Percentiles rank a stretch among this genome's conserved stretches.
phyloP scores from a whole-genome alignment of 2,329 filamentous ascomycete species.

The Aureobasidium uvarum region DNA sequence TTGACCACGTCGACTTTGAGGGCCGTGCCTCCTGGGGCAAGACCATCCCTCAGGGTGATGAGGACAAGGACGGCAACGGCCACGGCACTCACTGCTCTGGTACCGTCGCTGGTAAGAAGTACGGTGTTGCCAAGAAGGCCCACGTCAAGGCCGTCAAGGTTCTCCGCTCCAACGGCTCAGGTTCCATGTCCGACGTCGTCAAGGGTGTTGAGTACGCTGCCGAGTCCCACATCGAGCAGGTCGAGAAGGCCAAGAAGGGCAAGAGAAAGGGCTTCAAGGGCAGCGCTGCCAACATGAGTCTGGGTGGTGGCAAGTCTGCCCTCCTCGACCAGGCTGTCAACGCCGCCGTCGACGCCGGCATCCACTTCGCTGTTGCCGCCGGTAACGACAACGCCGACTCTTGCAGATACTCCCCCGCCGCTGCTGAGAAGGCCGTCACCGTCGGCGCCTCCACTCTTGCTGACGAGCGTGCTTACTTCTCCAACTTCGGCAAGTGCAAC shows the following conservation, averaged over 20 bases:
- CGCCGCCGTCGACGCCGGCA: constrained; percentile 83
- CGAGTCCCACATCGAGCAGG: constrained; percentile 71
- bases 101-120: constrained; percentile 97
- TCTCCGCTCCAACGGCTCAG: constrained; percentile 92
- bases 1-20: constrained; percentile 93
- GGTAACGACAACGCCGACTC: constrained; percentile 99
- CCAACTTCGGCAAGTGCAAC: constrained; percentile 99
- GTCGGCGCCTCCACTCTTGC: constrained; percentile 91
- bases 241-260: constrained; percentile 75
- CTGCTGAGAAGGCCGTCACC: constrained; percentile 86
- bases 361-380: constrained; percentile 97
- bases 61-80: constrained; percentile 90
- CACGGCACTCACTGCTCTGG: constrained; percentile 99
- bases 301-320: constrained; percentile 94
- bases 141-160: constrained; percentile 97
- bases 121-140: constrained; percentile 99
- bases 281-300: constrained; percentile 98
- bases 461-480: constrained; percentile 99
- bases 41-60: constrained; percentile 84
- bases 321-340: constrained; percentile 91
- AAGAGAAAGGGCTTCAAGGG: constrained; percentile 98
- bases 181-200: constrained; percentile 97
- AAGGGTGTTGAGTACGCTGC: constrained; percentile 97
- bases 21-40: constrained; percentile 95
- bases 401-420: constrained; percentile 98